These are phyloP conservation scores for Gamarada debralockiae DNA, from an alignment of 495 filamentous ascomycete species.

Conservation along the genomic window DNA sequence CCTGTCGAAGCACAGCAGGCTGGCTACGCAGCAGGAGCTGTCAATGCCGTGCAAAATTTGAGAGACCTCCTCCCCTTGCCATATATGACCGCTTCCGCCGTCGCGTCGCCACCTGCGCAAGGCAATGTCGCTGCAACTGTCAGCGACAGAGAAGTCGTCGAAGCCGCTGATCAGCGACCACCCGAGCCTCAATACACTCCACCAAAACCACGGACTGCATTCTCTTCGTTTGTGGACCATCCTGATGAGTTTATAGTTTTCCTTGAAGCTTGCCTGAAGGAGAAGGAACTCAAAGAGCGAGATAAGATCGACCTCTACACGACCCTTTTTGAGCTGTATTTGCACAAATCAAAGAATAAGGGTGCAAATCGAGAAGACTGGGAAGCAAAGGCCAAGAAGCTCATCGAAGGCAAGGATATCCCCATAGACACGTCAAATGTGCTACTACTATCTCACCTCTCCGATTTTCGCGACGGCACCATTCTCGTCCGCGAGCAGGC, in stretches of 20 bases:
- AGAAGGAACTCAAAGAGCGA: conserved; percentile 57
- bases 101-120: conserved; percentile 38
- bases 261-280: conserved; percentile 75
- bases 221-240: conserved; percentile 95
- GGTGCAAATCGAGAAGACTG: conserved; percentile 70
- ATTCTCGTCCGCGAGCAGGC: conserved; percentile 91
- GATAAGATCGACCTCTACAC: conserved; percentile 88
- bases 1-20: conserved; percentile 26
- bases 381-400: conserved; percentile 82
- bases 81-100: conserved; percentile 65
- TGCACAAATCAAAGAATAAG: conserved; percentile 78
- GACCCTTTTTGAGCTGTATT: conserved; percentile 95
- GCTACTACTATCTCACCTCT: conserved; percentile 85
- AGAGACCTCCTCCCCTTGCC: conserved; percentile 79
- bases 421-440: conserved; percentile 94
- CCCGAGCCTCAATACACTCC: conserved; percentile 50
- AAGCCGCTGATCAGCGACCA: conserved; percentile 34
- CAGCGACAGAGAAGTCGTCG: conserved; percentile 28
- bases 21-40: conserved; percentile 53
- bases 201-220: conserved; percentile 84
- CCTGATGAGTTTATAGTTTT: conserved; percentile 86
- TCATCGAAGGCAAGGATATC: conserved; percentile 74
- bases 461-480: conserved; percentile 85
- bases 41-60: conserved; percentile 75
- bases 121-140: conserved; percentile 32